Base-by-base conservation (phyloP, 495 filamentous ascomycete genomes). In the Penicillium robsamsonii region DNA sequence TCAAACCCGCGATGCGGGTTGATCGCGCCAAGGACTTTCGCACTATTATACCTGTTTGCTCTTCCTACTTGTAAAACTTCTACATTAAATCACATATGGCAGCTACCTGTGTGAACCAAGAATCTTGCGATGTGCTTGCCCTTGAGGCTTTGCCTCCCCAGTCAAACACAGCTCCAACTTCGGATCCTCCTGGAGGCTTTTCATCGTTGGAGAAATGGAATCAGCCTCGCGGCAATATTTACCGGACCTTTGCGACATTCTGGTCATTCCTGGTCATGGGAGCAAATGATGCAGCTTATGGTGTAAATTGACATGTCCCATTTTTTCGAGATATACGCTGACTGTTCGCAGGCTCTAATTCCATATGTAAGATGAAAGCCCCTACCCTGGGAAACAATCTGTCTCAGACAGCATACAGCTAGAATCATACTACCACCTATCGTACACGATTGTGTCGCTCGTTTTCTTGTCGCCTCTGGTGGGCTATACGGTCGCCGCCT, bases 241-340 rank as follows among this genome's bases (percentile, higher is more conserved):
- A 74, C 59, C 81, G 90, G 17, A 78, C 84, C 8, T 68, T 84
- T 27, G 70, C 86, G 3, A 84, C 86, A n/a, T 85, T 89, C 60
- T 89, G 82, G 77, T 76, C 73, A 45, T 94, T 96, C 62, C 73
- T 90, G 13, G 81, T 90, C 5, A 86, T 94, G 83, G 91, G 91
- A 7, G 79, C 83, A 63, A 94, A 90, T 67, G 91, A 96, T 75
- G 87, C 86, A 18, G 87, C 87, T 2, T 87, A 87, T 60, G 90
- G 90, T 42, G 88, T 90, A 73, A 77, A 84, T 66, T 37, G 35
- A 30, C 15, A 29, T 1, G 7, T 29, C 24, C 22, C 2, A 35
- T 30, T 29, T 30, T n/a, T n/a, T n/a, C n/a, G 35, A 38, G 15
- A 8, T 38, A 3, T 17, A 6, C 17, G 8, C 38, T 37, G 12